phyloP scores from a whole-genome alignment of 1,139 yeast species.

The Sugiyamaella pinicola region DNA sequence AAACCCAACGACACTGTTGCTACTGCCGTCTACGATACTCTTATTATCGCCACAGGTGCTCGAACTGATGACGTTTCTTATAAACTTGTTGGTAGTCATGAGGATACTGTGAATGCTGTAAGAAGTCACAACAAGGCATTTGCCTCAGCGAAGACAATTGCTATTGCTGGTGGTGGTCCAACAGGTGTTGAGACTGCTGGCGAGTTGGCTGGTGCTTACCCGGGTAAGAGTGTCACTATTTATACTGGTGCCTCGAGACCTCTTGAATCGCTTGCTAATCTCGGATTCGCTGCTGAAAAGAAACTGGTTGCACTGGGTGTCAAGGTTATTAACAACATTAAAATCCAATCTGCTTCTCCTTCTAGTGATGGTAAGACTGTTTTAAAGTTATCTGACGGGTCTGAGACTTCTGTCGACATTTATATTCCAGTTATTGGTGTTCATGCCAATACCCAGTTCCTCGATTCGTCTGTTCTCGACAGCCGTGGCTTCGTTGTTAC shows the following conservation, averaged over 20 bases:
- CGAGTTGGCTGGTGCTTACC: conserved; percentile 45
- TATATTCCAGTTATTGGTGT: conserved; percentile 32
- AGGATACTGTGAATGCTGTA: conserved; percentile 73
- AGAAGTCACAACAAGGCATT: conserved; percentile 72
- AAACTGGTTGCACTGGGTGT: conserved; percentile 31
- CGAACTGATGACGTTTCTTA: conserved; percentile 67
- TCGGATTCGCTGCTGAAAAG: conserved; percentile 25
- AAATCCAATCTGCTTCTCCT: conserved; percentile 22
- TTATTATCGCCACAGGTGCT: conserved; percentile 84
- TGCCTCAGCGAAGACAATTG: conserved; percentile 70
- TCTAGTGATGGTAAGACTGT: conserved; percentile 20
- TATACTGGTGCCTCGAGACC: conserved; percentile 33
- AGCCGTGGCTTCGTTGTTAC: conserved; percentile 27
- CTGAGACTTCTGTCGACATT: conserved; percentile 26
- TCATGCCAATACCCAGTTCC: conserved; percentile 33
- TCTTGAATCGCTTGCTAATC: conserved; percentile 24
- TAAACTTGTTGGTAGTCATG: conserved; percentile 78
- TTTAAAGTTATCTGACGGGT: conserved; percentile 26
- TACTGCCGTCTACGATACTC: conserved; percentile 61
- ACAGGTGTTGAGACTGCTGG: conserved; percentile 92
- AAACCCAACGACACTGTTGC: conserved; percentile 43
- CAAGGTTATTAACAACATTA: conserved; percentile 27
- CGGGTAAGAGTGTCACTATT: conserved; percentile 30
- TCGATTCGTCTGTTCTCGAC: conserved; percentile 28
- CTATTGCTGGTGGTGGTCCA: conserved; percentile 92